A percentile compares a stretch with the other conserved stretches of the same genome.
Evolutionary conservation across 305 asterid species (phyloP).

Genomic region (Fraxinus albicans): DNA sequence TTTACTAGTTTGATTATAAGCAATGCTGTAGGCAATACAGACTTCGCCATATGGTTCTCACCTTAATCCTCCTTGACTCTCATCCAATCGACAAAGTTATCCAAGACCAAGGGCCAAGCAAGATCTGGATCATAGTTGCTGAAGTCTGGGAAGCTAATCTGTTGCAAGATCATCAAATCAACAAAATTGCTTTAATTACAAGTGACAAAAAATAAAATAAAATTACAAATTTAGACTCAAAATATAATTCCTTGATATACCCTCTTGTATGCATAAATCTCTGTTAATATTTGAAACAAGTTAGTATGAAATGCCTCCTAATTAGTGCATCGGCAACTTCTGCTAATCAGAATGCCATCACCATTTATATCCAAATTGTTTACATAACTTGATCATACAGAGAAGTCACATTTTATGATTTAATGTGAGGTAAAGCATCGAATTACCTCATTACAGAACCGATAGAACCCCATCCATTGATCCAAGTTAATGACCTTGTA

Average conservation of each 20-base stretch:
- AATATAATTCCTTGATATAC: not conserved
- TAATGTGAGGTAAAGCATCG: not conserved
- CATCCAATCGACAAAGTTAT: conserved; percentile 82
- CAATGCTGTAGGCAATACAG: conserved; percentile 12
- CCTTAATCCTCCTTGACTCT: conserved; percentile 40
- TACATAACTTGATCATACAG: not conserved
- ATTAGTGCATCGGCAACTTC: not conserved
- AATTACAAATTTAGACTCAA: not conserved
- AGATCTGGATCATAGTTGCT: conserved; percentile 58
- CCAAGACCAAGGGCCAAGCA: conserved; percentile 93
- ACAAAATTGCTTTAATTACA: not conserved
- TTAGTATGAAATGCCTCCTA: not conserved
- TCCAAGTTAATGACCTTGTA: conserved; percentile 86
- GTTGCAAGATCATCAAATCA: conserved; percentile 22
- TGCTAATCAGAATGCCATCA: not conserved
- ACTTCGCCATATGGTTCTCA: not conserved
- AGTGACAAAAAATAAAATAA: not conserved
- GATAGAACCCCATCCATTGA: conserved; percentile 82
- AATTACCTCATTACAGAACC: conserved; percentile 82
- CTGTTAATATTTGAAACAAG: not conserved
- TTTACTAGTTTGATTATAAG: conserved; percentile 10
- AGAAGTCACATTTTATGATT: not conserved
- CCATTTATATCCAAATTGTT: not conserved
- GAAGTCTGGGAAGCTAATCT: conserved; percentile 74
- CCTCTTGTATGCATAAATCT: not conserved